phyloP scores from a whole-genome alignment of 306 rosid species.

The Trifolium repens region DNA sequence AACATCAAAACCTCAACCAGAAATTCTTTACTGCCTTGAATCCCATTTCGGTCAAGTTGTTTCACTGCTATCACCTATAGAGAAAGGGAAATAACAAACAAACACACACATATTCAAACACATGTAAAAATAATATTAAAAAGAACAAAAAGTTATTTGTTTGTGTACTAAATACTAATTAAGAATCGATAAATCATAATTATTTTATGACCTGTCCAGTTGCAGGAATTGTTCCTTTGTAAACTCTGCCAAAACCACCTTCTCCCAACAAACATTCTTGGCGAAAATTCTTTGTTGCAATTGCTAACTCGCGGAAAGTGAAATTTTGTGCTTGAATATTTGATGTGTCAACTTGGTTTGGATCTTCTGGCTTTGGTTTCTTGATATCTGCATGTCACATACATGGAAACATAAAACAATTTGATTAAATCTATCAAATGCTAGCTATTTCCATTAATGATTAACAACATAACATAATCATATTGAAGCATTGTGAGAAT shows the following conservation, averaged over 20 bases:
- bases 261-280: conserved; percentile 87
- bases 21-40: conserved; percentile 77
- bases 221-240: conserved; percentile 71
- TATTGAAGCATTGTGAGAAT: not conserved
- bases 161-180: not conserved
- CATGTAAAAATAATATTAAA: not conserved
- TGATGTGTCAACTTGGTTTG: conserved; percentile 48
- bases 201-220: conserved; percentile 63
- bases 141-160: too few species aligned
- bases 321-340: conserved; percentile 67
- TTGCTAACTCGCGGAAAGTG: conserved; percentile 87
- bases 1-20: conserved; percentile 67
- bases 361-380: conserved; percentile 46
- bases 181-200: not conserved
- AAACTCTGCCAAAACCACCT: conserved; percentile 95
- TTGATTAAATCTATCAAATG: not conserved
- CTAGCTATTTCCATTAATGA: not conserved
- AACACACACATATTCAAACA: not conserved
- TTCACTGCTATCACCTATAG: conserved; percentile 89
- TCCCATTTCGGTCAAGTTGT: conserved; percentile 87
- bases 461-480: not conserved
- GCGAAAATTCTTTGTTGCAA: conserved; percentile 85
- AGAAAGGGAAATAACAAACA: not conserved
- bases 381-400: conserved; percentile 45
- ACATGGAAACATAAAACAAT: too few species aligned